Evolutionary conservation across 208 protist genomes (phyloP).

Genomic region (Zelonia costaricensis): DNA sequence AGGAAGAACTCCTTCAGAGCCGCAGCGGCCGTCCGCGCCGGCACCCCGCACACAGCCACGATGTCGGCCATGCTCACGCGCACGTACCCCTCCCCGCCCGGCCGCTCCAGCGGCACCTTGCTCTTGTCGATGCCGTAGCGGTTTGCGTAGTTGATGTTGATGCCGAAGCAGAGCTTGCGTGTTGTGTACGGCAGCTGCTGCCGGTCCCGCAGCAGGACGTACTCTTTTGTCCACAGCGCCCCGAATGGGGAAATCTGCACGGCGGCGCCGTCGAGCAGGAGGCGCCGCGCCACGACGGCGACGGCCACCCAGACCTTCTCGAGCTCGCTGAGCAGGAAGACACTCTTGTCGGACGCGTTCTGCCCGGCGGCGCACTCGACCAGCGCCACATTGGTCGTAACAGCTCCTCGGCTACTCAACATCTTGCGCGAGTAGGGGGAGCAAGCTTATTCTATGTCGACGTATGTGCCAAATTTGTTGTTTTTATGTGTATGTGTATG

Average conservation of each 20-base stretch:
- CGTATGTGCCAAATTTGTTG: too few relatives aligned
- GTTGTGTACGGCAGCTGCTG: slow-evolving; percentile 35
- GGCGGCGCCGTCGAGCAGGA: slow-evolving; percentile 58
- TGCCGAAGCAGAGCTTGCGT: slow-evolving; percentile 45
- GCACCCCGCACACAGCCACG: slow-evolving; percentile 60
- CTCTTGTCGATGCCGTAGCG: slow-evolving; percentile 47
- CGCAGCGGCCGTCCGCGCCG: slow-evolving; percentile 52
- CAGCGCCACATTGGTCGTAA: slow-evolving; percentile 76
- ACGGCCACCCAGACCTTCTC: slow-evolving; percentile 83
- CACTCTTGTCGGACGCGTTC: slow-evolving; percentile 39
- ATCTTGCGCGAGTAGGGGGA: too few relatives aligned
- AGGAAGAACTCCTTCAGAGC: slow-evolving; percentile 84
- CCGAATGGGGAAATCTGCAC: slow-evolving; percentile 70
- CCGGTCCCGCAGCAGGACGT: slow-evolving; percentile 39
- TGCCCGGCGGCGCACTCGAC: slow-evolving; percentile 82
- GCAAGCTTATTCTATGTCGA: not conserved
- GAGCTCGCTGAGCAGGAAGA: slow-evolving; percentile 86
- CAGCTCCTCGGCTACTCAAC: slow-evolving; percentile 75
- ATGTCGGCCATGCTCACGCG: slow-evolving; percentile 61
- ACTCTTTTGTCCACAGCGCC: slow-evolving; percentile 61
- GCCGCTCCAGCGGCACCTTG: slow-evolving; percentile 35
- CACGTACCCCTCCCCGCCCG: slow-evolving; percentile 23
- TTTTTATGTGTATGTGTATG: slow-evolving; percentile 1
- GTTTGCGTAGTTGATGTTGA: slow-evolving; percentile 47
- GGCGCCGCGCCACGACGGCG: slow-evolving; percentile 48